These are phyloP conservation scores for Pichia paraexigua DNA, from an alignment of 805 yeast genomes.

Conservation along the genomic window DNA sequence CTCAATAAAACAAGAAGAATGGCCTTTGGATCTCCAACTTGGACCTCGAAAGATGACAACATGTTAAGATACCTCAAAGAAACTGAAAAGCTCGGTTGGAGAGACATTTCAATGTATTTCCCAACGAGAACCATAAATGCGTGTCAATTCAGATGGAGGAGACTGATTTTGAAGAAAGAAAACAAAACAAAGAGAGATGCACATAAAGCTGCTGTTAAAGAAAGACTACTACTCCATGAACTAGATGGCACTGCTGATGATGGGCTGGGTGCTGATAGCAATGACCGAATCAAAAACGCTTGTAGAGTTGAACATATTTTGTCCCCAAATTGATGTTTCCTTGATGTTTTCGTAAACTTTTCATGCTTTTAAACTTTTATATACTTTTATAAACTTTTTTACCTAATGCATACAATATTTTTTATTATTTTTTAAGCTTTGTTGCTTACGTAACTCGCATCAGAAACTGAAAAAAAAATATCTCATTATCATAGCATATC, in stretches of 20 bases:
- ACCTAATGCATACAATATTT: too few relatives aligned
- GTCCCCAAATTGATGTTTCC: neutral
- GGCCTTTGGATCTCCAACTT: slow-evolving; percentile 32
- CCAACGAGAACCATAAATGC: slow-evolving; percentile 80
- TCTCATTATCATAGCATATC: too few relatives aligned
- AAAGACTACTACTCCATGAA: neutral
- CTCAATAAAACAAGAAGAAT: neutral
- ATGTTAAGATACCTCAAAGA: slow-evolving; percentile 70
- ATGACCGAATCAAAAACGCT: neutral
- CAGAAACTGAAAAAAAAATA: too few relatives aligned
- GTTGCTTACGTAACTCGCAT: too few relatives aligned
- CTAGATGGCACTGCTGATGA: neutral
- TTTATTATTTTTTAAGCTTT: too few relatives aligned
- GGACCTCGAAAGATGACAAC: slow-evolving; percentile 76
- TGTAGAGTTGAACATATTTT: neutral
- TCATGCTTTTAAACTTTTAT: too few relatives aligned
- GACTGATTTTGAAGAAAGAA: slow-evolving; percentile 32
- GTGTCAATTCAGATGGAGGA: slow-evolving; percentile 84
- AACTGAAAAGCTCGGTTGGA: slow-evolving; percentile 79
- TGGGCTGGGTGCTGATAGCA: neutral
- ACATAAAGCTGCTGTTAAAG: neutral
- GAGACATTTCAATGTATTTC: slow-evolving; percentile 74
- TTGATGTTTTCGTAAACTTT: too few relatives aligned
- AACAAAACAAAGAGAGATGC: slow-evolving; percentile 1
- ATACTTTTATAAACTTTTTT: too few relatives aligned